phyloP scores from a whole-genome alignment of 1,284 basidiomycete genomes.

The Mycena citricolor region DNA sequence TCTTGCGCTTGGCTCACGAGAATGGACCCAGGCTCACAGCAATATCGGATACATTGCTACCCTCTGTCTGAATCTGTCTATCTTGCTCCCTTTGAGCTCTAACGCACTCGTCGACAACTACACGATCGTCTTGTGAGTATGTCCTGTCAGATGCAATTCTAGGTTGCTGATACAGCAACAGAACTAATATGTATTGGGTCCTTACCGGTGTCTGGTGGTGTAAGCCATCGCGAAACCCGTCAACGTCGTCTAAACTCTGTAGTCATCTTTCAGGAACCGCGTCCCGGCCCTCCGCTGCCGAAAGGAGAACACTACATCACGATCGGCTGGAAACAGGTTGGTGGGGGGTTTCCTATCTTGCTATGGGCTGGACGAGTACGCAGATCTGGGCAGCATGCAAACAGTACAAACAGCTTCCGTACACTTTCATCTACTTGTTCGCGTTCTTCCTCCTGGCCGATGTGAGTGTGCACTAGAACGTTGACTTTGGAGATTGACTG shows the following conservation, averaged over 20 bases:
- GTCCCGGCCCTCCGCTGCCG: constrained; percentile 71
- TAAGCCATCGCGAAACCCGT: too few relatives aligned
- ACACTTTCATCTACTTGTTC: constrained; percentile 75
- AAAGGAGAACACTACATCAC: constrained; percentile 72
- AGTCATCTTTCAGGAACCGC: constrained; percentile 77
- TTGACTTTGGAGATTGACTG: too few relatives aligned
- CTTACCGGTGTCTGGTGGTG: constrained; percentile 80
- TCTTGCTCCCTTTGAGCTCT: constrained; percentile 68
- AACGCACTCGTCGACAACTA: constrained; percentile 43
- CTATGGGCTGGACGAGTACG: constrained; percentile 4
- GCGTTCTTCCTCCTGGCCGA: constrained; percentile 79
- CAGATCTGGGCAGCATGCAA: constrained; percentile 70
- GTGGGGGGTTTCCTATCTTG: constrained; percentile 3
- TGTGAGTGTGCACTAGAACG: too few relatives aligned
- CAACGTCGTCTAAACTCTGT: too few relatives aligned
- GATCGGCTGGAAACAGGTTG: constrained; percentile 78
- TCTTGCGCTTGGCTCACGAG: constrained; percentile 20
- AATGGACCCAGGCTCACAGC: constrained; percentile 57
- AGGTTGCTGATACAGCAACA: constrained; percentile 33
- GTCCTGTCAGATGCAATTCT: neutral
- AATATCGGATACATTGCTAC: constrained; percentile 74
- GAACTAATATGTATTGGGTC: constrained; percentile 75
- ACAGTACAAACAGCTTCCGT: constrained; percentile 71
- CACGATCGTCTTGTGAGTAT: constrained; percentile 56
- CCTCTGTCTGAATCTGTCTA: constrained; percentile 65